phyloP scores from a whole-genome alignment of 1,284 basidiomycete genomes.

The Boletus holoroseus region DNA sequence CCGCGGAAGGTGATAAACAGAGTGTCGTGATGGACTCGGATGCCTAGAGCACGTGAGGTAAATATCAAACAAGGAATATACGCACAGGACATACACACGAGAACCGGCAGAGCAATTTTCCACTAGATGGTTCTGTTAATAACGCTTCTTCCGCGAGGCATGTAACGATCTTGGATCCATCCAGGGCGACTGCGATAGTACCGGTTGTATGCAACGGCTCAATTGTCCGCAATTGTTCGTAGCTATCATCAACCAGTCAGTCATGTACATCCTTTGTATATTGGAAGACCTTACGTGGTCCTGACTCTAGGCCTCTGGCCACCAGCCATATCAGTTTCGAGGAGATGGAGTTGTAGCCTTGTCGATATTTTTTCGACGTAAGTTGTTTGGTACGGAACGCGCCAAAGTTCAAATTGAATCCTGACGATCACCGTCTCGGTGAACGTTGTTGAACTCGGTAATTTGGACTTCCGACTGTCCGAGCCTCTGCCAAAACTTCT shows the following conservation, averaged over 20 bases:
- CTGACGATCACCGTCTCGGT: neutral
- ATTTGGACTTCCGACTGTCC: neutral
- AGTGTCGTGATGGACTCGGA: conserved; percentile 59
- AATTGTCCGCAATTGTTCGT: conserved; percentile 66
- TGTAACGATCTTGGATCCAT: conserved; percentile 78
- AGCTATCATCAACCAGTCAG: conserved; percentile 41
- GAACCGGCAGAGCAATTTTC: conserved; percentile 74
- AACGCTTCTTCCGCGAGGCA: conserved; percentile 85
- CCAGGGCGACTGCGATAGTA: conserved; percentile 73
- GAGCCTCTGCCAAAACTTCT: neutral
- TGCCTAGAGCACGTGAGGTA: conserved; percentile 43
- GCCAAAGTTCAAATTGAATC: neutral
- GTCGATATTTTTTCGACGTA: conserved; percentile 8
- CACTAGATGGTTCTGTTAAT: conserved; percentile 74
- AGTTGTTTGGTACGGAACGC: conserved; percentile 10
- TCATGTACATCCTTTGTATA: conserved; percentile 2
- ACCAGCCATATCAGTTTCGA: conserved; percentile 23
- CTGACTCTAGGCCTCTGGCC: conserved; percentile 44
- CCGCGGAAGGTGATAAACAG: conserved; percentile 60
- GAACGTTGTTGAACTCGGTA: neutral
- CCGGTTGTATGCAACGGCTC: conserved; percentile 85
- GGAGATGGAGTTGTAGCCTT: neutral
- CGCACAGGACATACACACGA: conserved; percentile 58
- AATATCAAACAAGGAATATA: conserved; percentile 7
- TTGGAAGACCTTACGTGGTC: conserved; percentile 44